Base-by-base conservation (phyloP, 306 rosid species). In the Rosa lucieae region DNA sequence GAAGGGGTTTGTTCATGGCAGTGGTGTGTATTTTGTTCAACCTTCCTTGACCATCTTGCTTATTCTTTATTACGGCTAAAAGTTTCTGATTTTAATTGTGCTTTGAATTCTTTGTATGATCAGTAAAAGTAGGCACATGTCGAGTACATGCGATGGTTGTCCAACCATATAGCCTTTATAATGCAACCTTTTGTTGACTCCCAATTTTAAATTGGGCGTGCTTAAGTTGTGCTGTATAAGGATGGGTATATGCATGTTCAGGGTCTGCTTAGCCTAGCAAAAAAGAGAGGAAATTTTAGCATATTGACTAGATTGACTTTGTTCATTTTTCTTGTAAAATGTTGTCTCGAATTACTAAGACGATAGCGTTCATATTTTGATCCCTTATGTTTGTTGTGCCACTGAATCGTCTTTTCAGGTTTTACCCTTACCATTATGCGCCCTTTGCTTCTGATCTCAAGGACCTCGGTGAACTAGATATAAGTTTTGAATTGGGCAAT, bases 1-100 rank as follows among this genome's bases (percentile, higher is more conserved):
- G 99, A 93, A 90, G 99, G 99, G 39, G 99, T 96, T 82, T 91
- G 98, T 85, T 93, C 99, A 61, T 96, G 99, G 99, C 89, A 91
- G 72, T 96, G 99, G 99, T 96, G 77, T 83, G 96, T 81, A 78
- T 76, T 62, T 77, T n/a, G 58, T 39, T 63, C n/a, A 14, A 65
- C n/a, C 71, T 43, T 46, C 47, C 48, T 76, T 2, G 2, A 46
- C 37, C 40, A 23, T 51, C 18, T 35, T 10, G 11, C 3, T 2
- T 32, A 43, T 15, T 8, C 17, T 20, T 52, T 29, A 26, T 71
- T 14, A 35, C 17, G 8, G 59, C 43, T 47, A 35, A 71, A 47
- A 23, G 26, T 47, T 8, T 47, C 13, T 23, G 2, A 47, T 70
- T 70, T 32, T 32, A 9, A 26, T 32, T 63, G 43, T 32, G 43